Percentiles rank a stretch among this genome's conserved stretches.
phyloP scores from a whole-genome alignment of 305 asterid genomes.

The Fraxinus dipetala region DNA sequence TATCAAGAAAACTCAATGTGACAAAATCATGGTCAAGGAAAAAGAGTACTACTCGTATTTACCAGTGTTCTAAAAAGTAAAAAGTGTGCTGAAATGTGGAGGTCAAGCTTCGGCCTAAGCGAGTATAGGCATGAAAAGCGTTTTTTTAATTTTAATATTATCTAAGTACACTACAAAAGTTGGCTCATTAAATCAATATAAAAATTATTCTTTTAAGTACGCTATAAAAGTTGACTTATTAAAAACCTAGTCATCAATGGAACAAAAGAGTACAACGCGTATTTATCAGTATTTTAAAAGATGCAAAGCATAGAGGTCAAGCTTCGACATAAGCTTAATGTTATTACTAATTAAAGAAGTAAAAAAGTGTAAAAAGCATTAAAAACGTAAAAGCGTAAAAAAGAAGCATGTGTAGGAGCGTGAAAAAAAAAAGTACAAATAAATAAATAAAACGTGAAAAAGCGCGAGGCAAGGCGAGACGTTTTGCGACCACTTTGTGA shows the following conservation, averaged over 20 bases:
- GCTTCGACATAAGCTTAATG: neutral
- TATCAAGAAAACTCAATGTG: neutral
- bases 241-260: neutral
- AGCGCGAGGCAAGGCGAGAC: neutral
- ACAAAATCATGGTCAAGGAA: neutral
- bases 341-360: neutral
- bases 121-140: neutral
- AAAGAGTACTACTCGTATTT: neutral
- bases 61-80: neutral
- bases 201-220: too few relatives aligned
- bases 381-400: neutral
- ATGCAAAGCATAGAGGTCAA: neutral
- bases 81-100: neutral
- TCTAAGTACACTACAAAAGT: neutral
- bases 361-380: neutral
- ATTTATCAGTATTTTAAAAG: too few relatives aligned
- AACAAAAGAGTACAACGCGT: neutral
- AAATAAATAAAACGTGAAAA: too few relatives aligned
- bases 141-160: too few relatives aligned
- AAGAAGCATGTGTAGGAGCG: neutral
- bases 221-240: neutral
- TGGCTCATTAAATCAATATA: neutral
- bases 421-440: too few relatives aligned
- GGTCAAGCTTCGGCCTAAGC: neutral
- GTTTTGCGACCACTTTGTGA: neutral